Conservation (phyloP, 768 basidiomycete genomes). For the Suillus sp. region DNA sequence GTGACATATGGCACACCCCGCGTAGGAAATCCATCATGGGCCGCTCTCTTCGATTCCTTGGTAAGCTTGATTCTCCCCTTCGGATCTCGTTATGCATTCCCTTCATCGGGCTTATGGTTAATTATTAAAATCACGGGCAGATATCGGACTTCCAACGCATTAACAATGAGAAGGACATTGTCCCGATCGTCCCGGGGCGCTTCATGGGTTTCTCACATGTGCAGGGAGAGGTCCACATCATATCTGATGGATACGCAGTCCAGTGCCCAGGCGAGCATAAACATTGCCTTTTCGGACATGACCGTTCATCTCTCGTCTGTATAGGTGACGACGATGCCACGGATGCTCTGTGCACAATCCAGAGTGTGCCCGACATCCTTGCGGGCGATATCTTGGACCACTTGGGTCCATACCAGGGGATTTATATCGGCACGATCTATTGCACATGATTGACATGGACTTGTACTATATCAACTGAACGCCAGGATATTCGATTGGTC, state of each 20-base stretch:
- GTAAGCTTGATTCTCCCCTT: conserved; percentile 17
- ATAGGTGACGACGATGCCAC: conserved; percentile 57
- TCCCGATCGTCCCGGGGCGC: conserved; percentile 60
- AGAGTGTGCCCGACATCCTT: conserved; percentile 55
- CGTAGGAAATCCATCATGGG: conserved; percentile 33
- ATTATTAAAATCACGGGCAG: conserved; percentile 10
- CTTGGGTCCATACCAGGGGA: conserved; percentile 57
- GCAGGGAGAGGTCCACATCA: conserved; percentile 46
- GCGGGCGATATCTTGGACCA: conserved; percentile 55
- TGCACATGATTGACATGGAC: conserved; percentile 28
- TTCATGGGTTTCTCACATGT: conserved; percentile 48
- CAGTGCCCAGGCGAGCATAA: conserved; percentile 41
- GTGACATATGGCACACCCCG: conserved; percentile 35
- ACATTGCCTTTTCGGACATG: background rate
- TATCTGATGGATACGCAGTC: conserved; percentile 38
- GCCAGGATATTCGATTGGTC: background rate
- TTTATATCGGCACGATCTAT: conserved; percentile 53
- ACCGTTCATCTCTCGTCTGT: background rate
- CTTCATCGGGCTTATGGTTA: background rate
- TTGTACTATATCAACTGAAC: background rate
- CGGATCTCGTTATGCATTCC: background rate
- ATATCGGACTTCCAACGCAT: conserved; percentile 30
- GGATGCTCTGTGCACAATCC: conserved; percentile 54
- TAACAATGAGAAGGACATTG: conserved; percentile 40
- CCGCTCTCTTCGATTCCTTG: conserved; percentile 28